Evolutionary conservation across 495 filamentous ascomycete genomes (phyloP), one percentile per base, ranked within the genome.

Genomic region (Talaromyces thailandensis): DNA sequence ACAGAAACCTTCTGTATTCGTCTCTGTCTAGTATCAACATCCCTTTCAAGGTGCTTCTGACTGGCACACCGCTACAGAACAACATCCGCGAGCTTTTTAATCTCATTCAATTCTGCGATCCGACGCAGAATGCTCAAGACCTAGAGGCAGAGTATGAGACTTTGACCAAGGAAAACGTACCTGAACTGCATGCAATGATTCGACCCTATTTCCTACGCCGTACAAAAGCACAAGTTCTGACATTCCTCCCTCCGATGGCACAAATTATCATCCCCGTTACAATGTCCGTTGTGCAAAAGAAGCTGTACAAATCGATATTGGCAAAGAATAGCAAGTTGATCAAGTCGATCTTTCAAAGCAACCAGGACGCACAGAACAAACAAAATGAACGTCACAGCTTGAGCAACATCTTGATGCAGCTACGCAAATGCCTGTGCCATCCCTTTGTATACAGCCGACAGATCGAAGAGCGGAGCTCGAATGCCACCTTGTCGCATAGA

Each of bases 31-130:
- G 79, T 7, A 81, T 96, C 66, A 90, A 86, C 23, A 84, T 89
- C 37, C 85, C 86, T 0, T 96, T 91, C 69, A 89, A 90, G 62
- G 77, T 95, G 24, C 79, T 99, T 11, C 78, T 99, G 24, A 98
- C 94, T 0, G 91, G 81, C 62, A 98, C 94, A 0, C 94, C 94
- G 0, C 75, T 99, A 52, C 94, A 99, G 65, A 99, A 99, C 68
- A 98, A 96, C 70, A 88, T 90, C 53, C 80, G 91, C 61, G 94
- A 99, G 69, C 73, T 99, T 3, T 97, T 98, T 74, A 99, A 96
- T 67, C 82, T 99, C 8, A 76, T 99, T 1, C 93, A 98, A 67
- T 99, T 99, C 70, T 76, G 96, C 37, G 90, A 98, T 68, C 77
- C 79, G 4, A 79, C 73, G 0, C 79, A 88, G 45, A 77, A 90